These are phyloP conservation scores for Phlebiopsis flavidoalba DNA, from an alignment of 768 basidiomycete species.

Conservation along the genomic window DNA sequence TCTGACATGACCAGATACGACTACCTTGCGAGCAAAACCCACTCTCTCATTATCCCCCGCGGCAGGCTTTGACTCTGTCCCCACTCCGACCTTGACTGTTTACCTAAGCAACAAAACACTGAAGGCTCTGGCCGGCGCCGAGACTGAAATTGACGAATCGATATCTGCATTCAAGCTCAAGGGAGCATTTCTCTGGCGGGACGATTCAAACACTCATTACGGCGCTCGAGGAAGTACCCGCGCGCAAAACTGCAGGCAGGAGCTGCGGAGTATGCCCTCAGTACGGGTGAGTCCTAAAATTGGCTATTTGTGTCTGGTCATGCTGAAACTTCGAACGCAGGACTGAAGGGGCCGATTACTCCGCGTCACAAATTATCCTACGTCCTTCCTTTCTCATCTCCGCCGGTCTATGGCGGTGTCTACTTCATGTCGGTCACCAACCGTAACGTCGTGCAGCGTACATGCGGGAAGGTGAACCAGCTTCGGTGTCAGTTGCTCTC, in stretches of 20 bases:
- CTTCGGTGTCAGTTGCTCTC: constrained; percentile 12
- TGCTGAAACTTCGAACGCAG: background rate
- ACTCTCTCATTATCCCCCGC: constrained; percentile 75
- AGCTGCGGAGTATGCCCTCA: constrained; percentile 33
- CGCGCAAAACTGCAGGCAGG: constrained; percentile 25
- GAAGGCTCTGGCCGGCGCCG: constrained; percentile 37
- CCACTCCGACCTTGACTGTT: constrained; percentile 58
- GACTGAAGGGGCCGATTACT: background rate
- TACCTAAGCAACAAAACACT: constrained; percentile 69
- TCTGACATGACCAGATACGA: constrained; percentile 50
- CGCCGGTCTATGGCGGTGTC: constrained; percentile 32
- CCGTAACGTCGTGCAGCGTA: constrained; percentile 46
- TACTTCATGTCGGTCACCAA: constrained; percentile 44
- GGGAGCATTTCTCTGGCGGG: constrained; percentile 61
- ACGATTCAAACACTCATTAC: constrained; percentile 42
- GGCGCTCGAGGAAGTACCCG: constrained; percentile 28
- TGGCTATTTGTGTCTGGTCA: too few relatives aligned
- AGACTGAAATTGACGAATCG: constrained; percentile 45
- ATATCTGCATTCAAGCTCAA: constrained; percentile 43
- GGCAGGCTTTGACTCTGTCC: constrained; percentile 75
- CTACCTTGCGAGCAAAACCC: constrained; percentile 62
- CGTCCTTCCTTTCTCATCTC: constrained; percentile 30
- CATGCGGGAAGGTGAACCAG: constrained; percentile 49
- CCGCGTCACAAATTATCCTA: constrained; percentile 24
- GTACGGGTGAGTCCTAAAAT: constrained; percentile 30